A percentile compares a stretch with the other conserved stretches of the same genome.
These are phyloP conservation scores for Scedosporium apiospermum DNA, from an alignment of 2,329 filamentous ascomycete species.

Conservation along the genomic window DNA sequence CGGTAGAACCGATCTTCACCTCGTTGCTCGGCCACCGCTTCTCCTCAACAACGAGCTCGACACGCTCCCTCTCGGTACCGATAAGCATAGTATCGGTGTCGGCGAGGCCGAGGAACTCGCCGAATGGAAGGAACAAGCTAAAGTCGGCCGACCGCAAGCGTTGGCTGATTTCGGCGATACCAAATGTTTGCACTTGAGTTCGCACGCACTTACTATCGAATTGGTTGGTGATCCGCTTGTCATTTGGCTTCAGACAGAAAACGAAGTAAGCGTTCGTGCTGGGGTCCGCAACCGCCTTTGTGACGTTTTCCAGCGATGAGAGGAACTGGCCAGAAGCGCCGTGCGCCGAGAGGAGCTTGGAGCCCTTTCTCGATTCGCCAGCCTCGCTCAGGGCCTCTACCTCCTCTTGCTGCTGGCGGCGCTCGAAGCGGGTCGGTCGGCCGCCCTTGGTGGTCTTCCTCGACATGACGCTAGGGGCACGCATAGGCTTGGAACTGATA, in stretches of 20 bases:
- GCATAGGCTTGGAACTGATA: constrained; percentile 88
- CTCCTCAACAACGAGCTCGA: constrained; percentile 82
- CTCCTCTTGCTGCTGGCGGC: constrained; percentile 33
- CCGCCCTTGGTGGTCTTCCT: constrained; percentile 48
- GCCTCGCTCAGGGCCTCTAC: constrained; percentile 39
- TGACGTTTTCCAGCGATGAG: constrained; percentile 80
- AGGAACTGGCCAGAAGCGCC: constrained; percentile 91
- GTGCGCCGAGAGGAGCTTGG: constrained; percentile 51
- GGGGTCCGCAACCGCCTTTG: constrained; percentile 69
- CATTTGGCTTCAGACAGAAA: constrained; percentile 95
- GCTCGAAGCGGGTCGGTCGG: constrained; percentile 22
- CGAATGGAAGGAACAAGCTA: constrained; percentile 89
- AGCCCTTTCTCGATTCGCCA: constrained; percentile 31
- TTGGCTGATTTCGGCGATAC: constrained; percentile 94
- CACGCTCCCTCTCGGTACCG: constrained; percentile 86
- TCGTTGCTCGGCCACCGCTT: constrained; percentile 90
- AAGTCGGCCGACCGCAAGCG: constrained; percentile 88
- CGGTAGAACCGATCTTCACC: constrained; percentile 80
- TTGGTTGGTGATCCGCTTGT: constrained; percentile 92
- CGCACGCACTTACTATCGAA: constrained; percentile 98
- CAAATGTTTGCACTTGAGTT: constrained; percentile 87
- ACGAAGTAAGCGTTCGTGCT: constrained; percentile 93
- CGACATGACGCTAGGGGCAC: constrained; percentile 86
- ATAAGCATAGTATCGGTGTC: constrained; percentile 79
- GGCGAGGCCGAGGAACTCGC: constrained; percentile 83